phyloP scores from a whole-genome alignment of 2,329 filamentous ascomycete genomes.

The Rhytidhysteron rufulum region DNA sequence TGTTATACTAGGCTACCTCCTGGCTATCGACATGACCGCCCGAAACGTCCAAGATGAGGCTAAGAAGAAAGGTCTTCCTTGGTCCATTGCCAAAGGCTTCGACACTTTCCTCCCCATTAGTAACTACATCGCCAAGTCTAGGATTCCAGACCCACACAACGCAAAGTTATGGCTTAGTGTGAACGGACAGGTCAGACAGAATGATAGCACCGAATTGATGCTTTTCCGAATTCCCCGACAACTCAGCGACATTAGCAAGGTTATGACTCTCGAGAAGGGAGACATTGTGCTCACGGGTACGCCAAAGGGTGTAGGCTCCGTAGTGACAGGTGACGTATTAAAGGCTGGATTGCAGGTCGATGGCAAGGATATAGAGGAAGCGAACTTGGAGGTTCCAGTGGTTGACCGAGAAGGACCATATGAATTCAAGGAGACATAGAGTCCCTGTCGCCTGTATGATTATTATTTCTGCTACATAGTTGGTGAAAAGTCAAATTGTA shows the following conservation, averaged over 20 bases:
- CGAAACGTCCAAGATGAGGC: constrained; percentile 94
- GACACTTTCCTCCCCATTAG: constrained; percentile 94
- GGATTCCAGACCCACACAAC: constrained; percentile 82
- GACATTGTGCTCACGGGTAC: constrained; percentile 96
- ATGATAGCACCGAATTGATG: constrained; percentile 90
- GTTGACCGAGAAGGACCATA: constrained; percentile 76
- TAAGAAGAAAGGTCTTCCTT: constrained; percentile 94
- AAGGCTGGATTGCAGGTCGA: constrained; percentile 74
- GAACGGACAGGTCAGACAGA: constrained; percentile 73
- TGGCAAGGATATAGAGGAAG: constrained; percentile 81
- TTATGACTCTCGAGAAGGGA: constrained; percentile 89
- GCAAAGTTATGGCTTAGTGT: constrained; percentile 82
- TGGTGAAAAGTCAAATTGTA: not conserved
- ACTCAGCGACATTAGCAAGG: constrained; percentile 84
- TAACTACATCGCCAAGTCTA: constrained; percentile 71
- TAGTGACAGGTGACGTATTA: constrained; percentile 83
- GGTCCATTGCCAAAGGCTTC: constrained; percentile 95
- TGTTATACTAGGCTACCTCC: constrained; percentile 64
- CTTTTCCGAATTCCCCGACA: constrained; percentile 85
- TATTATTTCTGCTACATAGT: not conserved
- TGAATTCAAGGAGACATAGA: constrained; percentile 57
- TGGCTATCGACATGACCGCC: constrained; percentile 96
- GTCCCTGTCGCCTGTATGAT: not conserved
- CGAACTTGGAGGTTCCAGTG: constrained; percentile 76
- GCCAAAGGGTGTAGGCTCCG: constrained; percentile 88